These are phyloP conservation scores for Apiospora sp. DNA, from an alignment of 2,329 filamentous ascomycete genomes.

Conservation along the genomic window DNA sequence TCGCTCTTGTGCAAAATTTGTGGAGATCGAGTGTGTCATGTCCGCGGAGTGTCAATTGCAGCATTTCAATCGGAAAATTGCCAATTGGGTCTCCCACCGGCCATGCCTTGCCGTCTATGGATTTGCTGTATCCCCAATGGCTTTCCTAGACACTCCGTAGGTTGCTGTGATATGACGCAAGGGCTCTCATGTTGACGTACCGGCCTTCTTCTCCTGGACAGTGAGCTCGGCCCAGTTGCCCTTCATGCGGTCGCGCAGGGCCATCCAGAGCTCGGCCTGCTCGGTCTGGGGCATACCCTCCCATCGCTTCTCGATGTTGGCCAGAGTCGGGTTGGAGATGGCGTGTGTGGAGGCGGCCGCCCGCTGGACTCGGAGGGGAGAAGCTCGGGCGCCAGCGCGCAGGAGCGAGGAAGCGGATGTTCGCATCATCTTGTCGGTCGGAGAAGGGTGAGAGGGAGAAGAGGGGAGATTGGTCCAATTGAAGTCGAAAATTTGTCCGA, in stretches of 20 bases:
- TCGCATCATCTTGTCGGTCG: constrained; percentile 59
- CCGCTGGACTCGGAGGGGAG: constrained; percentile 52
- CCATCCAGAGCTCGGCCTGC: constrained; percentile 99
- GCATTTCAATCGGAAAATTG: constrained; percentile 13
- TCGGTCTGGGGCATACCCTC: constrained; percentile 97
- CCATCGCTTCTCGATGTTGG: constrained; percentile 99
- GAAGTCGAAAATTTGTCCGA: constrained; percentile 25
- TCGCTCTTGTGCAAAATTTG: background rate
- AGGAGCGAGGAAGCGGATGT: constrained; percentile 60
- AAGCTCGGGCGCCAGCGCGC: constrained; percentile 54
- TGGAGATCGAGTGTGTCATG: constrained; percentile 9
- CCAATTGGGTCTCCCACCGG: constrained; percentile 11
- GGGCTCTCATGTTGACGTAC: constrained; percentile 65
- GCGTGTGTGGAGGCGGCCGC: constrained; percentile 78
- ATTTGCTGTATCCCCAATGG: background rate
- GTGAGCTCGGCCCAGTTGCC: constrained; percentile 95
- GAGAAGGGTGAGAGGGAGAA: constrained; percentile 29
- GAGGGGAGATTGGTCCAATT: constrained; percentile 40
- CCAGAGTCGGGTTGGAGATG: constrained; percentile 96
- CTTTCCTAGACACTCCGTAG: background rate
- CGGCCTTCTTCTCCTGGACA: constrained; percentile 97
- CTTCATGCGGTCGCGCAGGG: constrained; percentile 98
- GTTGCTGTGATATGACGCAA: constrained; percentile 18
- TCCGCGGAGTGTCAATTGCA: background rate
- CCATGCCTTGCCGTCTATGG: background rate